phyloP scores from a whole-genome alignment of 495 filamentous ascomycete species.

The Neurospora sp. region DNA sequence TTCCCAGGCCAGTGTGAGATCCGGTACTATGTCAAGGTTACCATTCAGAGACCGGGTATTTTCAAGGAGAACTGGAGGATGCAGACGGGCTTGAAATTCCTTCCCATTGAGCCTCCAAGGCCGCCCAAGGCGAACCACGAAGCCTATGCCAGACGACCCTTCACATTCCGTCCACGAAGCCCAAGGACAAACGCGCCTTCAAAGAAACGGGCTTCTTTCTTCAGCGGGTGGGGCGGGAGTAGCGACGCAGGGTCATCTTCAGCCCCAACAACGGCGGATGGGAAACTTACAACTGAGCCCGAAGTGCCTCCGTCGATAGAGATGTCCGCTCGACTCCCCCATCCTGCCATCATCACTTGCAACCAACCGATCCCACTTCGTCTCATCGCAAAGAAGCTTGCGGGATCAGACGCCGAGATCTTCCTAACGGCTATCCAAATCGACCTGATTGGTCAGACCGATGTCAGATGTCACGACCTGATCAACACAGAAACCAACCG shows the following conservation, averaged over 20 bases:
- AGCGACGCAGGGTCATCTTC: neutral
- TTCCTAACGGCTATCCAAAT: constrained; percentile 74
- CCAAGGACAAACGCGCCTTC: constrained; percentile 1
- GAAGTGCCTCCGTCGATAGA: constrained; percentile 32
- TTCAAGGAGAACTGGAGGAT: constrained; percentile 77
- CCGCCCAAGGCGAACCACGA: constrained; percentile 58
- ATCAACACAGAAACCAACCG: constrained; percentile 50
- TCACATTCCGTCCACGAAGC: constrained; percentile 51
- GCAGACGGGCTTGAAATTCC: constrained; percentile 58
- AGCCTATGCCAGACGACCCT: constrained; percentile 70
- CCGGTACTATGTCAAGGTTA: constrained; percentile 86
- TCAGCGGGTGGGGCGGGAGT: neutral
- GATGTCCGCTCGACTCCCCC: constrained; percentile 75
- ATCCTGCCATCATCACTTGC: constrained; percentile 83
- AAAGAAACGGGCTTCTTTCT: neutral
- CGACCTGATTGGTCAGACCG: constrained; percentile 66
- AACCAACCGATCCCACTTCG: constrained; percentile 75
- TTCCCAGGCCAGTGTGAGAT: constrained; percentile 80
- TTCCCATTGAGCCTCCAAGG: constrained; percentile 85
- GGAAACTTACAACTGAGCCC: neutral
- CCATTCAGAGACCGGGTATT: constrained; percentile 68
- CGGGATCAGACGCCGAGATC: constrained; percentile 50
- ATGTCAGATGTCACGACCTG: constrained; percentile 64
- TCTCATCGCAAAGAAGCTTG: constrained; percentile 63
- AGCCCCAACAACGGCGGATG: neutral